Base-by-base conservation (phyloP, 1,284 basidiomycete genomes). In the Grifola frondosa region DNA sequence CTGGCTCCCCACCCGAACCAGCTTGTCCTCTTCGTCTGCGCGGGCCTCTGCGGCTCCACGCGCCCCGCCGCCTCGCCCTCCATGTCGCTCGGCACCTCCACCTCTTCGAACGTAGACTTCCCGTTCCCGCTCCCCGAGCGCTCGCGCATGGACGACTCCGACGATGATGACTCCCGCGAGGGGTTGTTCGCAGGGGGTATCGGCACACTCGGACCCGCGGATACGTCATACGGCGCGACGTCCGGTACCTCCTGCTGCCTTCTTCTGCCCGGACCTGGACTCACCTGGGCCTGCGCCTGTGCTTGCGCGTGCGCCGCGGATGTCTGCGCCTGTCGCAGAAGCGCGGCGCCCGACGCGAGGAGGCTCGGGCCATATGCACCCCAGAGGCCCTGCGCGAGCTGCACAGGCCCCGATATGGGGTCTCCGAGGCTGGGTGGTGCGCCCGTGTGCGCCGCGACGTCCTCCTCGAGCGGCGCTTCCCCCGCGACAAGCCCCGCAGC, bases 291-390 rank as follows among this genome's bases (percentile, higher is more conserved):
- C 19, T 59, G 47, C 60, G 55, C 20, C 40, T 57, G 48, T 39
- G 53, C 50, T 2, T 51, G 49, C 7, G 51, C 50, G 36, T 52
- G 50, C 36, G 54, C 53, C 9, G 56, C 50, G 31, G 52, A 48
- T 6, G 41, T 48, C 44, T 53, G 52, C 36, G 59, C 51, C 29
- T 63, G 52, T 4, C 68, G 67, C 23, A 87, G 62, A 9, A 88
- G 58, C 6, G 75, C 75, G 1, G 81, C 73, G 12, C 85, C 84
- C 1, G 74, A 73, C 1, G 84, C 84, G 11, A 91, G 55, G 30
- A 91, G 73, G 2, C 74, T 64, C 1, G 90, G 88, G 0, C 87
- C 89, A 50, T 88, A 92, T 4, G 79, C 77, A 12, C 73, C 68
- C 84, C 88, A 88, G 13, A 91, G 67, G 1, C 81, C 75, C 21